These are phyloP conservation scores for Trichosporon sp. DNA, from an alignment of 1,284 basidiomycete species.

Conservation along the genomic window DNA sequence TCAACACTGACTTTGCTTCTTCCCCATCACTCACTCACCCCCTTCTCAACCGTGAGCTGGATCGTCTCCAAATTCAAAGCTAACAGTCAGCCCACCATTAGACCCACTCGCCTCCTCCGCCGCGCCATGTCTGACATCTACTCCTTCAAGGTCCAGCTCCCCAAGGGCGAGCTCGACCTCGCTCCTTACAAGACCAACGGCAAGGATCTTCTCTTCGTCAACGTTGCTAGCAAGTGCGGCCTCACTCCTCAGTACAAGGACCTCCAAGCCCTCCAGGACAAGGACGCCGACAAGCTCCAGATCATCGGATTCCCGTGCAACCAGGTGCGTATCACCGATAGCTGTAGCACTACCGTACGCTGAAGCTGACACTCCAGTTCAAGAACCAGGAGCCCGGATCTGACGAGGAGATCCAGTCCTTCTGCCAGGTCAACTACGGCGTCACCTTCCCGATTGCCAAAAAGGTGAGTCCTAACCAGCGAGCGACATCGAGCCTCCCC, in stretches of 20 bases:
- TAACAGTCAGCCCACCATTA: constrained; percentile 18
- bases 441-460: constrained; percentile 82
- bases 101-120: constrained; percentile 1
- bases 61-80: constrained; percentile 22
- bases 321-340: constrained; percentile 62
- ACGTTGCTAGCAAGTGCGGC: constrained; percentile 59
- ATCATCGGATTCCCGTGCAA: constrained; percentile 91
- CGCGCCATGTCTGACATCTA: constrained; percentile 52
- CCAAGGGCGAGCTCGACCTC: constrained; percentile 45
- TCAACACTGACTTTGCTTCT: constrained; percentile 18
- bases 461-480: constrained; percentile 57
- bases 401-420: constrained; percentile 67
- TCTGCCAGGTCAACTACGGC: constrained; percentile 70
- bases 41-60: constrained; percentile 4
- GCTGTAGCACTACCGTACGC: background rate
- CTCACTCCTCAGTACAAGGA: constrained; percentile 88
- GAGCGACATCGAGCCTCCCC: too few species aligned
- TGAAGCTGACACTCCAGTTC: constrained; percentile 36
- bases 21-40: constrained; percentile 10
- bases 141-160: constrained; percentile 52
- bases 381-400: constrained; percentile 70
- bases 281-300: constrained; percentile 74
- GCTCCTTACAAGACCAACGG: constrained; percentile 43
- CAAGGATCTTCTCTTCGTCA: constrained; percentile 55
- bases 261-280: constrained; percentile 78